A percentile compares a stretch with the other conserved stretches of the same genome.
Evolutionary conservation across 2,329 filamentous ascomycete genomes (phyloP).

Genomic region (Colletotrichum filicis): DNA sequence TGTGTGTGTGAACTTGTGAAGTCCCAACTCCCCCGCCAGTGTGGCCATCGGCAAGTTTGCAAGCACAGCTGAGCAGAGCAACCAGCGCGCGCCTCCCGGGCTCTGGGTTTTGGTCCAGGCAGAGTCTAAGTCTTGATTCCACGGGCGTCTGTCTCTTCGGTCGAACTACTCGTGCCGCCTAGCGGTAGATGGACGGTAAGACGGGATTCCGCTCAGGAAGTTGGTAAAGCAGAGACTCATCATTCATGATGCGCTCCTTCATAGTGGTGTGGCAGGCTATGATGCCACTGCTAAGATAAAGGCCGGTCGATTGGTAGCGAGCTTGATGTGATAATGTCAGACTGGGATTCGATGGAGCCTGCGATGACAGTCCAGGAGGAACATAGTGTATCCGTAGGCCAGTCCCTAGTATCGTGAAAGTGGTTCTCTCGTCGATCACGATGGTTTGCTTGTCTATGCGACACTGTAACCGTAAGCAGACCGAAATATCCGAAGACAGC

Average conservation of each 20-base stretch:
- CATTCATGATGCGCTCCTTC: not conserved
- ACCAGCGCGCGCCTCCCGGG: not conserved
- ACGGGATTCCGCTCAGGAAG: not conserved
- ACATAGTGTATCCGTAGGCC: conserved; percentile 4
- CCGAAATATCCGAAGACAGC: not conserved
- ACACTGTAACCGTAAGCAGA: not conserved
- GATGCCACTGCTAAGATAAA: conserved; percentile 12
- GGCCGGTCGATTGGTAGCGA: conserved; percentile 1
- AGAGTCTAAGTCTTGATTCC: not conserved
- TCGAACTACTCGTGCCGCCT: not conserved
- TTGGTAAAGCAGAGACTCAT: conserved; percentile 12
- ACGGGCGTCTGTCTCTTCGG: not conserved
- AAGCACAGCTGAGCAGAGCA: not conserved
- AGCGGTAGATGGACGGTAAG: not conserved
- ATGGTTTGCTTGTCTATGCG: not conserved
- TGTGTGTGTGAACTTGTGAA: not conserved
- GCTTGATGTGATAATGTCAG: conserved; percentile 18
- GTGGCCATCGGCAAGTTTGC: not conserved
- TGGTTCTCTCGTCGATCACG: not conserved
- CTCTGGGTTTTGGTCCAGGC: not conserved
- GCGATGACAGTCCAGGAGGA: not conserved
- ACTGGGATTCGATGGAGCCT: conserved; percentile 11
- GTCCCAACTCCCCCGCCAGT: not conserved
- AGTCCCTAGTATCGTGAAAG: not conserved
- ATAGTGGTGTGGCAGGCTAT: conserved; percentile 18